These are phyloP conservation scores for Cryptosporidium sp. DNA, from an alignment of 169 alveolate genomes.

Conservation along the genomic window DNA sequence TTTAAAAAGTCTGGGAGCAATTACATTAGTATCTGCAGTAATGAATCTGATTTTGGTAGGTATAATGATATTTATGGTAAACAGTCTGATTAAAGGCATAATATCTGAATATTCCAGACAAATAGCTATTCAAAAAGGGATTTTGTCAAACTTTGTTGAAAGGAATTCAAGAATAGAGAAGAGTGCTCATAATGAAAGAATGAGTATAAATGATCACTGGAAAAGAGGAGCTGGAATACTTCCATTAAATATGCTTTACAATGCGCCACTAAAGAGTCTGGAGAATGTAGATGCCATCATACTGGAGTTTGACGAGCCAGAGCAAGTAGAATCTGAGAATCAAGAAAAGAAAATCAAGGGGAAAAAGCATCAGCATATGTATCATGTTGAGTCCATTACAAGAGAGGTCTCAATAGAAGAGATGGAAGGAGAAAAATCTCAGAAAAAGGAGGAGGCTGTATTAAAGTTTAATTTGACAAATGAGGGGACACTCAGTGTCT, in stretches of 20 bases:
- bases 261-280: conserved; percentile 40
- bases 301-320: conserved; percentile 41
- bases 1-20: conserved; percentile 27
- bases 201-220: neutral
- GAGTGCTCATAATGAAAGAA: neutral
- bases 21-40: conserved; percentile 33
- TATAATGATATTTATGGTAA: conserved; percentile 3
- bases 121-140: conserved; percentile 3
- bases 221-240: conserved; percentile 3
- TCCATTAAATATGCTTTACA: conserved; percentile 50
- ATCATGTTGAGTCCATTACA: conserved; percentile 49
- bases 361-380: conserved; percentile 32
- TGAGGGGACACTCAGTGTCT: neutral
- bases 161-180: neutral
- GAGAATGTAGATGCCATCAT: conserved; percentile 69
- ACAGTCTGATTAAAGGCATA: conserved; percentile 8
- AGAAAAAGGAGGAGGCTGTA: neutral
- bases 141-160: conserved; percentile 10
- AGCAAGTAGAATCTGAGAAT: neutral
- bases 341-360: neutral
- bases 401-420: conserved; percentile 32
- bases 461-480: conserved; percentile 41
- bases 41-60: conserved; percentile 34
- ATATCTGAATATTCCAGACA: conserved; percentile 13
- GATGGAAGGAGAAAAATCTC: neutral